Evolutionary conservation across 83 land plant genomes (phyloP).

Genomic region (Picea engelmannii): DNA sequence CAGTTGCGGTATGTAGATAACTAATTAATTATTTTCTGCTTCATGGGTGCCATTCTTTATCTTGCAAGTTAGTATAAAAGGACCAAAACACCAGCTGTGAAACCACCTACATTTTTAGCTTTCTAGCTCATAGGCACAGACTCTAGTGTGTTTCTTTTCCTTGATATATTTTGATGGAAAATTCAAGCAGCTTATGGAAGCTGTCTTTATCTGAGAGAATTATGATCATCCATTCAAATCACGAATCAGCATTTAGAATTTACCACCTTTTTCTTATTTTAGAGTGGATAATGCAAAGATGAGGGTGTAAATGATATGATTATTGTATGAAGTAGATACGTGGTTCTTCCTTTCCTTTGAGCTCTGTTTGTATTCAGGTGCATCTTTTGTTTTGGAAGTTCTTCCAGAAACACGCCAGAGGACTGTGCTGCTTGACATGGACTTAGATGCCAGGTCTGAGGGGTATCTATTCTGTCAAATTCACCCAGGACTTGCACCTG

Average conservation of each 20-base stretch:
- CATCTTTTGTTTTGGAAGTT: too few relatives aligned
- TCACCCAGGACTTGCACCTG: too few relatives aligned
- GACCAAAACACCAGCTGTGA: not conserved
- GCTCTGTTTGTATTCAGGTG: too few relatives aligned
- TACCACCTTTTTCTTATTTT: not conserved
- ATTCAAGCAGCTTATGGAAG: not conserved
- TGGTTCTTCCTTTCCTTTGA: not conserved
- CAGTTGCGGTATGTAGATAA: conserved; percentile 32
- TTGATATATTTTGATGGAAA: not conserved
- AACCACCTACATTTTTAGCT: not conserved
- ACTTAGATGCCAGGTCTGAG: not conserved
- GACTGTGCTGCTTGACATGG: too few relatives aligned
- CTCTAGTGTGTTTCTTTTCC: not conserved
- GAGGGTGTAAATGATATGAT: not conserved
- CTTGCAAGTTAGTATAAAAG: not conserved
- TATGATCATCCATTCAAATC: too few relatives aligned
- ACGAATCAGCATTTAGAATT: too few relatives aligned
- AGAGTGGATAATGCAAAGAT: conserved; percentile 1
- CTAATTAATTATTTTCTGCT: not conserved
- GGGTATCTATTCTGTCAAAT: not conserved
- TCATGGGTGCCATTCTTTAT: not conserved
- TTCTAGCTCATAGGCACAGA: not conserved
- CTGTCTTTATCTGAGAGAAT: too few relatives aligned
- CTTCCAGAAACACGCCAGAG: not conserved
- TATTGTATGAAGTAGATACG: not conserved